Evolutionary conservation across 306 rosid genomes (phyloP).

Genomic region (Acmispon strigosus): DNA sequence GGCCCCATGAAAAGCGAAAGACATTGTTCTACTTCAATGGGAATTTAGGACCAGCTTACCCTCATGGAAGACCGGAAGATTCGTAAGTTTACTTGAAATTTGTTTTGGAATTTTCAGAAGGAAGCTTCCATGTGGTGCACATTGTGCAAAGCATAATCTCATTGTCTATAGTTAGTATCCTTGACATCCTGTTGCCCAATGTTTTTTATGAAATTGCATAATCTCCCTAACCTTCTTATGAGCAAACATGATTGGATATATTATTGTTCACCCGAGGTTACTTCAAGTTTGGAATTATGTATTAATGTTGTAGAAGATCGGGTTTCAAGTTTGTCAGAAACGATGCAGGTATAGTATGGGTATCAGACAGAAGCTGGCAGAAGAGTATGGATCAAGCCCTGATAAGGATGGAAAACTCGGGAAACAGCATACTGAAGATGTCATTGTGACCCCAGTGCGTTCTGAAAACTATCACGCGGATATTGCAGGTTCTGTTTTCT

Average conservation of each 20-base stretch:
- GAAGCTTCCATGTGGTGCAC: not conserved
- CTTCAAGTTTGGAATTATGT: constrained; percentile 7
- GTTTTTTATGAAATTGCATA: not conserved
- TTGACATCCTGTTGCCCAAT: not conserved
- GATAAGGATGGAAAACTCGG: constrained; percentile 79
- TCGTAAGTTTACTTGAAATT: constrained; percentile 48
- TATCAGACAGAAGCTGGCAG: constrained; percentile 77
- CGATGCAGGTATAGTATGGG: constrained; percentile 86
- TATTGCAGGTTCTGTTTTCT: constrained; percentile 71
- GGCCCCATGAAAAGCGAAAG: constrained; percentile 69
- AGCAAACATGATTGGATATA: constrained; percentile 3
- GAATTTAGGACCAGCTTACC: constrained; percentile 79
- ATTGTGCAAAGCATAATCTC: not conserved
- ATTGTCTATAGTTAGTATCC: not conserved
- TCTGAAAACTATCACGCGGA: constrained; percentile 55
- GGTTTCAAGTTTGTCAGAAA: not conserved
- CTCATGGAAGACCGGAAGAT: constrained; percentile 61
- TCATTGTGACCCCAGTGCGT: constrained; percentile 61
- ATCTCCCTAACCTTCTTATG: not conserved
- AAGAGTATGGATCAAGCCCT: constrained; percentile 74
- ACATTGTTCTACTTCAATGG: constrained; percentile 82
- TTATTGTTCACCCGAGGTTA: not conserved
- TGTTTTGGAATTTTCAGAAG: not conserved
- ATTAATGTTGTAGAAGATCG: constrained; percentile 14
- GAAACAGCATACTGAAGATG: constrained; percentile 69